Evolutionary conservation across 2,329 filamentous ascomycete species (phyloP).

Genomic region (Metarhizium anisopliae): DNA sequence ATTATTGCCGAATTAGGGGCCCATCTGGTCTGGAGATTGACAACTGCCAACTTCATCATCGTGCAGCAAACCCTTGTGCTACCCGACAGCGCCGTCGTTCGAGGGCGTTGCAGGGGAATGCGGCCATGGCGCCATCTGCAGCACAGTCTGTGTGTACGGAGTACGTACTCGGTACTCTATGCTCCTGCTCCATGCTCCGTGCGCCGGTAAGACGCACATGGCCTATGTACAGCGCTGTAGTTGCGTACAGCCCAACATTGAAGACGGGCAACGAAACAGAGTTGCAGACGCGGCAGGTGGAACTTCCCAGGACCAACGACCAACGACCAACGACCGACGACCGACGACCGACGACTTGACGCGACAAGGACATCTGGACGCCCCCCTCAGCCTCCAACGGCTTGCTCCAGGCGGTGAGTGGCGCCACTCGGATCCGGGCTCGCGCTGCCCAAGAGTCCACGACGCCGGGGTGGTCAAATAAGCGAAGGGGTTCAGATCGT

Average conservation of each 20-base stretch:
- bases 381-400: not conserved
- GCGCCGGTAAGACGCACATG: not conserved
- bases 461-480: too few relatives aligned
- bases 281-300: too few relatives aligned
- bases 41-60: not conserved
- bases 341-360: too few relatives aligned
- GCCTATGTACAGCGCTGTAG: too few relatives aligned
- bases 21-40: not conserved
- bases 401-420: not conserved
- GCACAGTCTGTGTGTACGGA: not conserved
- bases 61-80: not conserved
- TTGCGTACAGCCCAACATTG: too few relatives aligned
- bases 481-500: not conserved
- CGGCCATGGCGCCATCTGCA: conserved; percentile 2
- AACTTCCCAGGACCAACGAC: too few relatives aligned
- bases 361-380: too few relatives aligned
- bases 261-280: too few relatives aligned
- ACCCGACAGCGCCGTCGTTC: not conserved
- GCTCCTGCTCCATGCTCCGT: not conserved
- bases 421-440: not conserved
- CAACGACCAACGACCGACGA: too few relatives aligned
- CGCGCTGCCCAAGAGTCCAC: not conserved
- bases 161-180: not conserved
- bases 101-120: conserved; percentile 3
- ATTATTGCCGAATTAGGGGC: not conserved